Evolutionary conservation across 2,329 filamentous ascomycete species (phyloP).

Genomic region (Thielaviopsis punctulata): DNA sequence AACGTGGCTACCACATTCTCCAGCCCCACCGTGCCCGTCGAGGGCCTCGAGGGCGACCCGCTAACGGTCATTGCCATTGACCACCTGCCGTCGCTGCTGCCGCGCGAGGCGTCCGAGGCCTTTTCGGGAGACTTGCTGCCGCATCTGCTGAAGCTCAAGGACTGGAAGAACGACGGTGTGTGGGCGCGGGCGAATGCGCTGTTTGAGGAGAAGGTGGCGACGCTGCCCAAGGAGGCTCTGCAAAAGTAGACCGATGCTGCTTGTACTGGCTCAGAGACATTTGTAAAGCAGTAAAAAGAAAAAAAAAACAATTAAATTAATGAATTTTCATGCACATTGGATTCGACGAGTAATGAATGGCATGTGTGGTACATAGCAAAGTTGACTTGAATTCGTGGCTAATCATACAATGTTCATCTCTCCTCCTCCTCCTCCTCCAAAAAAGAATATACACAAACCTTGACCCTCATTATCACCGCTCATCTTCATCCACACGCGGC

Average conservation of each 20-base stretch:
- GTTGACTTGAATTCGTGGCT: neutral
- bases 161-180: constrained; percentile 55
- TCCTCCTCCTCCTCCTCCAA: neutral
- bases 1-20: constrained; percentile 70
- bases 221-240: constrained; percentile 34
- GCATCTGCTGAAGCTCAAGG: constrained; percentile 58
- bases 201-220: constrained; percentile 65
- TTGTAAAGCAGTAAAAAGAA: constrained; percentile 1
- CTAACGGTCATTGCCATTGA: constrained; percentile 78
- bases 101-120: constrained; percentile 71
- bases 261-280: constrained; percentile 11
- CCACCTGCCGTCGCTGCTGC: constrained; percentile 67
- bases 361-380: neutral
- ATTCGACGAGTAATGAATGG: too few relatives aligned
- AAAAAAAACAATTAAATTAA: neutral
- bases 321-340: neutral
- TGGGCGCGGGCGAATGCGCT: constrained; percentile 74
- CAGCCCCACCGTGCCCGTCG: constrained; percentile 67
- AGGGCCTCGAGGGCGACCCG: constrained; percentile 37
- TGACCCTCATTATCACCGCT: neutral
- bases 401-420: neutral
- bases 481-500: constrained; percentile 7
- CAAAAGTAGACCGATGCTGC: constrained; percentile 6
- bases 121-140: constrained; percentile 68
- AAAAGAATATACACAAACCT: neutral